These are phyloP conservation scores for Stemphylium beticola DNA, from an alignment of 2,329 filamentous ascomycete genomes.

Conservation along the genomic window DNA sequence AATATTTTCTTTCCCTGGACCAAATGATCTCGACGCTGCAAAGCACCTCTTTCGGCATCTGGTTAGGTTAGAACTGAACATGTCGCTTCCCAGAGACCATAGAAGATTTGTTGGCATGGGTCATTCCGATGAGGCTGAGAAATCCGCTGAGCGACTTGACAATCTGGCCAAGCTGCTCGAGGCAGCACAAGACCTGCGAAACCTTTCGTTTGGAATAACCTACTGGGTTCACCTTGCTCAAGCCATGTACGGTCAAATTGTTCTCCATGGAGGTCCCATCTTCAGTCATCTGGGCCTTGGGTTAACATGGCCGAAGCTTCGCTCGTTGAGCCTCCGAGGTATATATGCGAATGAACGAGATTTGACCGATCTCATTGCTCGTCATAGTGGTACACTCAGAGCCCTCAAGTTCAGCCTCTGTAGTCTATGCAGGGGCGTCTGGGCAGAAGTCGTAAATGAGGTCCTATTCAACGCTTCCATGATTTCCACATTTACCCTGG, in stretches of 20 bases:
- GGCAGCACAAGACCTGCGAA: slow-evolving; percentile 22
- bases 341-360: slow-evolving; percentile 25
- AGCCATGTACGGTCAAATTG: slow-evolving; percentile 9
- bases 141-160: slow-evolving; percentile 4
- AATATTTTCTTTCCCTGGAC: slow-evolving; percentile 25
- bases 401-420: slow-evolving; percentile 20
- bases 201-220: slow-evolving; percentile 25
- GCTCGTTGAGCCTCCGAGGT: slow-evolving; percentile 27
- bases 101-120: no score
- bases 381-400: slow-evolving; percentile 29
- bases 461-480: slow-evolving; percentile 24
- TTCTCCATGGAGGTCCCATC: slow-evolving; percentile 1
- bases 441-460: slow-evolving; percentile 37
- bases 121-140: neutral
- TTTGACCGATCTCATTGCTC: slow-evolving; percentile 22
- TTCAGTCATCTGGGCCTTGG: slow-evolving; percentile 24
- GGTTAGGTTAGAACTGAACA: slow-evolving; percentile 23
- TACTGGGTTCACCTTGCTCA: slow-evolving; percentile 8
- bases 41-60: slow-evolving; percentile 30
- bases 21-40: slow-evolving; percentile 24
- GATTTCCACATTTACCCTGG: slow-evolving; percentile 24
- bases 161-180: slow-evolving; percentile 26
- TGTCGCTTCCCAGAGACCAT: slow-evolving; percentile 8
- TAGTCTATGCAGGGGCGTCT: slow-evolving; percentile 25
- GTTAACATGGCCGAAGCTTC: slow-evolving; percentile 31